These are phyloP conservation scores for Pleurostoma richardsiae DNA, from an alignment of 2,329 filamentous ascomycete genomes.

Conservation along the genomic window DNA sequence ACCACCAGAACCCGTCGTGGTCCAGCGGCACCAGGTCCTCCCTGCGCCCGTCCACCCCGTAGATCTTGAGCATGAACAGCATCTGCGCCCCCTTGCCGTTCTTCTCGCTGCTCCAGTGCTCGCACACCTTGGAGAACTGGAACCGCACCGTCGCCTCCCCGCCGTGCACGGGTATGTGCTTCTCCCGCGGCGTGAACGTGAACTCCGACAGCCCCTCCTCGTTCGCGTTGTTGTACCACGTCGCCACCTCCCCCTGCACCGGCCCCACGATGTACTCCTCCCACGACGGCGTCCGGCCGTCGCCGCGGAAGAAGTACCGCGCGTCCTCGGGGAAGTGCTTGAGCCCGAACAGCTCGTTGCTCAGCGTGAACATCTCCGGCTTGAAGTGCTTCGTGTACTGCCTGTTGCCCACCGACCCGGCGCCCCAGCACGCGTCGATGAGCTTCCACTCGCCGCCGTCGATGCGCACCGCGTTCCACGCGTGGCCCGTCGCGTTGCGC, in stretches of 20 bases:
- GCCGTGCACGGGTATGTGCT: slow-evolving; percentile 57
- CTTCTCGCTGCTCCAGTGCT: slow-evolving; percentile 73
- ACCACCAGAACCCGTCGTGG: slow-evolving; percentile 77
- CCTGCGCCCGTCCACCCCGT: slow-evolving; percentile 61
- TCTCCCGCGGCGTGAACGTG: slow-evolving; percentile 56
- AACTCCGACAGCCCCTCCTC: slow-evolving; percentile 49
- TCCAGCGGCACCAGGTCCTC: slow-evolving; percentile 67
- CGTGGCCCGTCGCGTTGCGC: slow-evolving; percentile 61
- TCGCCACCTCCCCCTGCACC: slow-evolving; percentile 39
- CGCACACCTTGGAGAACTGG: slow-evolving; percentile 72
- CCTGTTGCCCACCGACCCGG: slow-evolving; percentile 59
- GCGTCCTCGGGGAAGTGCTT: slow-evolving; percentile 72
- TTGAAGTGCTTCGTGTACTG: slow-evolving; percentile 65
- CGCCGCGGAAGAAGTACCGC: slow-evolving; percentile 66
- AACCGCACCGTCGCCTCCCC: slow-evolving; percentile 59
- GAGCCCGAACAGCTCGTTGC: slow-evolving; percentile 76
- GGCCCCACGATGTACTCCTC: slow-evolving; percentile 74
- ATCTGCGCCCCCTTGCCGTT: slow-evolving; percentile 64
- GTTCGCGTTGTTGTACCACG: slow-evolving; percentile 37
- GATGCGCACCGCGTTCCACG: slow-evolving; percentile 90
- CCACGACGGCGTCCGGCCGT: slow-evolving; percentile 67
- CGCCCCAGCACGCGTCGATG: slow-evolving; percentile 89
- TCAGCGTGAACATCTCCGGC: slow-evolving; percentile 52
- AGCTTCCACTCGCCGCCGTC: slow-evolving; percentile 89
- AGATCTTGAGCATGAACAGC: slow-evolving; percentile 64